These are phyloP conservation scores for Chrysanthemum lavandulifolium DNA, from an alignment of 129 eudicot genomes.

Conservation along the genomic window DNA sequence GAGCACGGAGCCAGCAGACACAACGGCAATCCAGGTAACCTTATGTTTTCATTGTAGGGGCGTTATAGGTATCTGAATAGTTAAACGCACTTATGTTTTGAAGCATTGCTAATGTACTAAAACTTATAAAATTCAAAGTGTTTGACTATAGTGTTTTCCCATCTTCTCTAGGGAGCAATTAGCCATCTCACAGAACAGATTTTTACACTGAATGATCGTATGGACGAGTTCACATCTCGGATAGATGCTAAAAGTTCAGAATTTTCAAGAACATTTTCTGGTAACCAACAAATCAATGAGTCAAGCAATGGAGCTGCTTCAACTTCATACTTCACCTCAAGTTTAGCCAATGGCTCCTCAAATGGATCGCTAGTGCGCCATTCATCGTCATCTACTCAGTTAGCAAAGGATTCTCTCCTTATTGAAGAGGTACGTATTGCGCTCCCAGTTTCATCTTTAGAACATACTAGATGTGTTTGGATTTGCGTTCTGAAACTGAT, in stretches of 20 bases:
- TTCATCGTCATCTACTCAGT: slow-evolving; percentile 59
- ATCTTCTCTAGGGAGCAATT: slow-evolving; percentile 51
- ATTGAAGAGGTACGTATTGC: slow-evolving; percentile 76
- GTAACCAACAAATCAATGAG: slow-evolving; percentile 52
- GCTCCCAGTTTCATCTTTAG: slow-evolving; percentile 1
- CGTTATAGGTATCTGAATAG: background rate
- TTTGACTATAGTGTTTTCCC: slow-evolving; percentile 3
- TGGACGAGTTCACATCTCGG: slow-evolving; percentile 81
- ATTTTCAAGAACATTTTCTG: slow-evolving; percentile 43
- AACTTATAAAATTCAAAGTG: slow-evolving; percentile 17
- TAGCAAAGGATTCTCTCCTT: slow-evolving; percentile 62
- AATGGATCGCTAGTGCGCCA: slow-evolving; percentile 50
- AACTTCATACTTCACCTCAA: slow-evolving; percentile 61
- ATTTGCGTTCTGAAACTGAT: background rate
- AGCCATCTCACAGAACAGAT: slow-evolving; percentile 81
- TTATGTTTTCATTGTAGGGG: background rate
- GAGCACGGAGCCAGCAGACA: slow-evolving; percentile 41
- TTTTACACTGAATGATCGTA: slow-evolving; percentile 75
- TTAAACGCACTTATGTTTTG: background rate
- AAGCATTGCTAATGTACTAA: background rate
- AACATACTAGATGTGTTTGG: background rate
- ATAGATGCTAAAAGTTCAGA: slow-evolving; percentile 76
- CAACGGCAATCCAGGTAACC: slow-evolving; percentile 55
- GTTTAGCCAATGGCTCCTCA: slow-evolving; percentile 55
- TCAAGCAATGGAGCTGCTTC: slow-evolving; percentile 62